Conservation (phyloP, 2,329 filamentous ascomycete species). For the Macrophomina tecta region DNA sequence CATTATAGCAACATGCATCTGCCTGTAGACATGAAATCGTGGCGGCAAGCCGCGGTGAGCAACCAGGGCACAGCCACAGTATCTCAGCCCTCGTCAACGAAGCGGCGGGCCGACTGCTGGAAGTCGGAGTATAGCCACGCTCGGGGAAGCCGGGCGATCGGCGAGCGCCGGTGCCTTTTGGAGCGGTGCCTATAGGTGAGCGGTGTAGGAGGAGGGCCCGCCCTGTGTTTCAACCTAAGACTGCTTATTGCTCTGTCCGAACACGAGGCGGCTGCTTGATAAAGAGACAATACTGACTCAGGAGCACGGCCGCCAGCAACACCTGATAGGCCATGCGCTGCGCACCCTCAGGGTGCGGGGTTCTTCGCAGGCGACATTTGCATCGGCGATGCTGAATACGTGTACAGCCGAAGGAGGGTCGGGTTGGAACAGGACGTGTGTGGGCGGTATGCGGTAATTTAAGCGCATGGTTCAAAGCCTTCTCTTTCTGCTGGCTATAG, state of each 20-base stretch:
- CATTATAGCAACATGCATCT: not conserved
- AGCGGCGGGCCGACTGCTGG: not conserved
- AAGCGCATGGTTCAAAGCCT: not conserved
- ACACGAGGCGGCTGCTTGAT: not conserved
- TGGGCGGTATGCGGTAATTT: not conserved
- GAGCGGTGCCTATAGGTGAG: constrained; percentile 11
- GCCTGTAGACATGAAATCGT: too few relatives aligned
- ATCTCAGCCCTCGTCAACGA: not conserved
- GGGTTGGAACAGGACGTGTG: not conserved
- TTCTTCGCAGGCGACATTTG: not conserved
- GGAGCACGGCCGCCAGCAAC: not conserved
- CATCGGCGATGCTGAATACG: not conserved
- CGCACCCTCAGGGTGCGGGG: not conserved
- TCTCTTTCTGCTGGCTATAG: not conserved
- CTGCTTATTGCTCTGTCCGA: not conserved
- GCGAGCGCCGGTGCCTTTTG: not conserved
- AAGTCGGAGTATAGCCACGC: not conserved
- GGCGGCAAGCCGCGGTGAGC: too few relatives aligned
- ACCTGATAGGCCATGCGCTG: not conserved
- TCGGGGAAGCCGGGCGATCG: constrained; percentile 7
- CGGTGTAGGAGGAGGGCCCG: constrained; percentile 10
- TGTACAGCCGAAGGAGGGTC: not conserved
- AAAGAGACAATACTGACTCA: constrained; percentile 3
- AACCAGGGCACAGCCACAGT: not conserved
- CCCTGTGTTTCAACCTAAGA: constrained; percentile 4